A percentile compares a stretch with the other conserved stretches of the same genome.
Evolutionary conservation across 2,329 filamentous ascomycete species (phyloP).

Genomic region (Proliferodiscus dingleyae): DNA sequence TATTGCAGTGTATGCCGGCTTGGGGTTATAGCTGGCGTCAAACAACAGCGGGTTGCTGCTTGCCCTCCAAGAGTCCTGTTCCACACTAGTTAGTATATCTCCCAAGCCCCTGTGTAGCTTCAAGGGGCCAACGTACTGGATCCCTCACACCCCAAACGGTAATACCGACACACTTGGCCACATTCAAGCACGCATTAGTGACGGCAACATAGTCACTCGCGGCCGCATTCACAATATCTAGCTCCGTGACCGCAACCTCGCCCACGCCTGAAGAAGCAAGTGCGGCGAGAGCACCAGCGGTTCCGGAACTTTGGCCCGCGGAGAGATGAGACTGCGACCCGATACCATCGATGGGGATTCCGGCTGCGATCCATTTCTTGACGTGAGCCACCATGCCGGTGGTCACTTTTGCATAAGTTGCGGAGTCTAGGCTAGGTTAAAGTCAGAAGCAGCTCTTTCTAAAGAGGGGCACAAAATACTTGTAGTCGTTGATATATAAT

Average conservation of each 20-base stretch:
- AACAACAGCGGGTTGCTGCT: conserved; percentile 48
- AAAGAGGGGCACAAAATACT: conserved; percentile 42
- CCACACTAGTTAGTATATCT: neutral
- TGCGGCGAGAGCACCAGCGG: conserved; percentile 13
- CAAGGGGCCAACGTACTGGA: conserved; percentile 4
- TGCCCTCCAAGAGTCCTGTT: conserved; percentile 30
- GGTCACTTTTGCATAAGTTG: conserved; percentile 56
- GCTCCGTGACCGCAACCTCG: conserved; percentile 56
- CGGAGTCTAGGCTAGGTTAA: conserved; percentile 50
- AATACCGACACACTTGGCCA: conserved; percentile 14
- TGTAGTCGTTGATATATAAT: conserved; percentile 74
- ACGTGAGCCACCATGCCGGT: conserved; percentile 53
- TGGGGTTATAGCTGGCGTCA: conserved; percentile 46
- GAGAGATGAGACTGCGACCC: conserved; percentile 34
- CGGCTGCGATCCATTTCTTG: conserved; percentile 56
- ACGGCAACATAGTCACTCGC: conserved; percentile 26
- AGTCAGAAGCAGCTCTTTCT: conserved; percentile 40
- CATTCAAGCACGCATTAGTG: conserved; percentile 10
- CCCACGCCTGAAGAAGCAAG: conserved; percentile 45
- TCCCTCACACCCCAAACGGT: conserved; percentile 14
- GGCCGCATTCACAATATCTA: conserved; percentile 45
- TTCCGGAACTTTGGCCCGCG: conserved; percentile 7
- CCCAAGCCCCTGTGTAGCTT: neutral
- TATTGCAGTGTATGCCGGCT: conserved; percentile 46
- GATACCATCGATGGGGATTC: conserved; percentile 62